Conservation (phyloP, 177 flowering plant genomes). For the Vitis hybrid region DNA sequence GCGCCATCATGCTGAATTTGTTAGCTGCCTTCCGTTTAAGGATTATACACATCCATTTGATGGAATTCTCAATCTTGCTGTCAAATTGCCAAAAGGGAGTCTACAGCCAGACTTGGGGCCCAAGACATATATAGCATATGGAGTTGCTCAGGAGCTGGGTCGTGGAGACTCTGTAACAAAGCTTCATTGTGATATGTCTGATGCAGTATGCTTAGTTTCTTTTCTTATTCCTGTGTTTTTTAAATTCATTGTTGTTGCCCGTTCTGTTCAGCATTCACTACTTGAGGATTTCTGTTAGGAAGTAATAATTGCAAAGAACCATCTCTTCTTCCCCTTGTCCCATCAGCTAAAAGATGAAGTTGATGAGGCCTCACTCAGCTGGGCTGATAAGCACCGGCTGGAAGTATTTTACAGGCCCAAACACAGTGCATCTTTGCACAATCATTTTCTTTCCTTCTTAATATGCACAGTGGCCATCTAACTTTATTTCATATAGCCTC, state of each 20-base stretch:
- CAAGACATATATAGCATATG: conserved; percentile 47
- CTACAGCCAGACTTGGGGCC: conserved; percentile 41
- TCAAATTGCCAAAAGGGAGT: conserved; percentile 19
- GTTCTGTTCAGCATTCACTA: background rate
- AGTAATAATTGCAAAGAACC: background rate
- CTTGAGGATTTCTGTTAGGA: background rate
- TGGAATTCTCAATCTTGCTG: conserved; percentile 30
- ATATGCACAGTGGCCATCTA: no score
- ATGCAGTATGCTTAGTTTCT: conserved; percentile 26
- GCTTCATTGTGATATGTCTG: conserved; percentile 44
- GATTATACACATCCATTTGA: conserved; percentile 34
- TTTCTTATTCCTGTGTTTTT: background rate
- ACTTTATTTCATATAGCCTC: no score
- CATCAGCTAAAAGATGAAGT: no score
- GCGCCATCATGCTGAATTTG: conserved; percentile 71
- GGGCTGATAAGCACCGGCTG: background rate
- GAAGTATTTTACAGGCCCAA: background rate
- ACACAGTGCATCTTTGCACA: no score
- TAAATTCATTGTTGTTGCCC: background rate
- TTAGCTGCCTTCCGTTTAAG: conserved; percentile 34
- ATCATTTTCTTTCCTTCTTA: no score
- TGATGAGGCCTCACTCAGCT: no score
- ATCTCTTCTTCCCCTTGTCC: background rate
- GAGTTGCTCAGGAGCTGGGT: conserved; percentile 41
- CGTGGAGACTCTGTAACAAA: conserved; percentile 54